A percentile compares a stretch with the other conserved stretches of the same genome.
phyloP scores from a whole-genome alignment of 2,329 filamentous ascomycete genomes.

The Cephalotrichum gorgonifer region DNA sequence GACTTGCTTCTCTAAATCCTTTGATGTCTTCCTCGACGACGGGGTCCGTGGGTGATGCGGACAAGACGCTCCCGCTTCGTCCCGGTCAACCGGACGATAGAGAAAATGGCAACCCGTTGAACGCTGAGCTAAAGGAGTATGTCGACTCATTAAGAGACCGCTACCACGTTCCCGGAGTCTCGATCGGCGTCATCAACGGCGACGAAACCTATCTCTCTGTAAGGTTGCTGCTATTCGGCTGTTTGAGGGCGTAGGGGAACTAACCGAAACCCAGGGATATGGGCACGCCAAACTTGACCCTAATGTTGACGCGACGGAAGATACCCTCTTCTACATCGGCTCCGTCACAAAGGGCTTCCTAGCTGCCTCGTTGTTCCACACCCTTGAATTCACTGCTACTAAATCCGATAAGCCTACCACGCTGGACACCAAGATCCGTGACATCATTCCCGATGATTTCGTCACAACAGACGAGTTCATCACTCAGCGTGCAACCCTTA shows the following conservation, averaged over 20 bases:
- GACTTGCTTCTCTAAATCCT: too few species aligned
- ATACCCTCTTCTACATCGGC: slow-evolving; percentile 44
- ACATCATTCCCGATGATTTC: slow-evolving; percentile 40
- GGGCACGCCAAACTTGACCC: slow-evolving; percentile 5
- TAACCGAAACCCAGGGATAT: background rate
- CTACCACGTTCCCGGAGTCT: slow-evolving; percentile 37
- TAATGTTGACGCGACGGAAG: slow-evolving; percentile 27
- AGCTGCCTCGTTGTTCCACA: slow-evolving; percentile 35
- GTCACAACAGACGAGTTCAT: slow-evolving; percentile 33
- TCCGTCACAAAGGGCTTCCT: slow-evolving; percentile 48
- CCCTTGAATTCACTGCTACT: slow-evolving; percentile 33
- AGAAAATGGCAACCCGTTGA: slow-evolving; percentile 8
- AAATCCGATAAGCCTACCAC: slow-evolving; percentile 18
- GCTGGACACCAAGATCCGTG: slow-evolving; percentile 36
- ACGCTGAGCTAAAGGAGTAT: slow-evolving; percentile 5
- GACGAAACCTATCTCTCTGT: slow-evolving; percentile 29
- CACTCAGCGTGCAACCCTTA: slow-evolving; percentile 38
- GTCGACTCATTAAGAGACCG: slow-evolving; percentile 12
- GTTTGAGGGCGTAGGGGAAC: too few species aligned
- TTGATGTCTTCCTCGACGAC: too few species aligned
- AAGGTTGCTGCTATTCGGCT: slow-evolving; percentile 6
- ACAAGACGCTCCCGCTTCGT: too few species aligned
- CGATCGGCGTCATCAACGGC: slow-evolving; percentile 36
- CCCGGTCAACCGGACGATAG: too few species aligned
- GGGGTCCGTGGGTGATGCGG: too few species aligned